Base-by-base conservation (phyloP, 192 early-diverging fungal species). In the Mycoemilia scoparia region DNA sequence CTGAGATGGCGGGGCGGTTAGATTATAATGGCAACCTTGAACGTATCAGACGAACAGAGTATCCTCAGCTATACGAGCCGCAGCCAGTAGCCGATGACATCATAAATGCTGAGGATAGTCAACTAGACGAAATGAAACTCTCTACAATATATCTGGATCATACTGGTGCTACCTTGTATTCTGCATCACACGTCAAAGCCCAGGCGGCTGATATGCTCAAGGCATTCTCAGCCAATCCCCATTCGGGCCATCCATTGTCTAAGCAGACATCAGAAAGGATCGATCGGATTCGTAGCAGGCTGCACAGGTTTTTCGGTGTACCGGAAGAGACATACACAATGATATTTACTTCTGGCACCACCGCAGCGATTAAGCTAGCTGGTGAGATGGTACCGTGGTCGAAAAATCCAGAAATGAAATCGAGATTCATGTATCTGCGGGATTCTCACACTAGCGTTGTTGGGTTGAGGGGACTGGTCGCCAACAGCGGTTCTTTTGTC, bases 281-380 rank as follows among this genome's bases (percentile, higher is more conserved):
- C 0, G 63, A 73, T 11, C 46, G 56, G 15, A 60, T 60, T 13
- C 61, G 76, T 28, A 46, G 50, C 40, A 62, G 66, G 7, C 41
- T 79, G 16, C 53, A 76, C 4, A 41, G 32, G 8, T 69, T 72
- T 38, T 64, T 82, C 30, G 64, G 66, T 28, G 69, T 71, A 0
- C 56, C 60, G 7, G 58, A 61, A 7, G 47, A 53, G 15, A 49
- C 69, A 4, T 84, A 80, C 46, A 53, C 66, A 2, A 70, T 80
- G 5, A 58, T 89, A 5, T 85, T 89, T 35, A 84, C 81, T 1
- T 62, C 67, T 16, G 79, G 79, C 45, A 79, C 84, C 5, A 84
- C 82, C 0, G 77, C 67, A 5, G 79, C 77, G 5, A 65, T 81
- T 28, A 75, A 74, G 39, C 41, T 87, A 4, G 73, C 78, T 0